These are phyloP conservation scores for Houttuynia cordata DNA, from an alignment of 164 flowering plant genomes.

Conservation along the genomic window DNA sequence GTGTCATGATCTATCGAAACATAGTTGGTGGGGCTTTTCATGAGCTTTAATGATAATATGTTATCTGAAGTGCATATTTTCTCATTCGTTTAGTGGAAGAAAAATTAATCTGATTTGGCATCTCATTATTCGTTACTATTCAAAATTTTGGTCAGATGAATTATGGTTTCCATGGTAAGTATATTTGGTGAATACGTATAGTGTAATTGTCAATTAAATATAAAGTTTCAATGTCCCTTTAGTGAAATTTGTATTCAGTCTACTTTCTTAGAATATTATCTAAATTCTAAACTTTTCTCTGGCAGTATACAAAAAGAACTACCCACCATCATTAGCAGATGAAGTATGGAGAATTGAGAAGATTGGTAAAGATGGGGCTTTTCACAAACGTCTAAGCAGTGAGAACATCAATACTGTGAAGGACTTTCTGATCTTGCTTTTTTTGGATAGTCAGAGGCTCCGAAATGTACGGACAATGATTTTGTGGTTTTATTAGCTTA, in stretches of 20 bases:
- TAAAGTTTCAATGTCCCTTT: too few species aligned
- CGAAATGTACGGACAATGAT: conserved; percentile 28
- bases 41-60: neutral
- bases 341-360: conserved; percentile 87
- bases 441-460: conserved; percentile 36
- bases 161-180: too few species aligned
- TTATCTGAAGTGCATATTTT: neutral
- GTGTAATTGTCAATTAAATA: too few species aligned
- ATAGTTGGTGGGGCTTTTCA: too few species aligned
- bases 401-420: conserved; percentile 42
- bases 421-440: conserved; percentile 47
- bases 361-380: conserved; percentile 79
- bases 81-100: neutral
- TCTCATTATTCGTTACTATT: too few species aligned
- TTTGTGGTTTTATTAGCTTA: neutral
- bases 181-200: too few species aligned
- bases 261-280: neutral
- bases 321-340: conserved; percentile 63
- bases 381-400: conserved; percentile 51
- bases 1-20: too few species aligned
- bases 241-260: neutral
- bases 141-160: too few species aligned
- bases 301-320: conserved; percentile 76
- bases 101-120: too few species aligned
- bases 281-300: neutral